Percentiles rank a stretch among this genome's conserved stretches.
Evolutionary conservation across 169 alveolate species (phyloP).

Genomic region (Plasmodium chabaudi): DNA sequence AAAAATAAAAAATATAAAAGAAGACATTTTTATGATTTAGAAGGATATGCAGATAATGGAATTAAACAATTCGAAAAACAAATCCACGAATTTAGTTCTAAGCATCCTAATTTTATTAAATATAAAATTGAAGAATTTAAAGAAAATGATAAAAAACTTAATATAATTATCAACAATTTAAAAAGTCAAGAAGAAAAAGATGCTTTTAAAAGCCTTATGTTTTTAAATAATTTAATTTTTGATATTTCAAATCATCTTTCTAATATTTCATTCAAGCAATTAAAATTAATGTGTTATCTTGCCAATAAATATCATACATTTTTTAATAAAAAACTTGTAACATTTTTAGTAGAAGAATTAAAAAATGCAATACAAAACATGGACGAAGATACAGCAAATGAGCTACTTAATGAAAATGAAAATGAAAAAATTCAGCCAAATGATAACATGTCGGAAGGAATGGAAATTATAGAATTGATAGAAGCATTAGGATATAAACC

Average conservation of each 20-base stretch:
- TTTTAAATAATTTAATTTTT: conserved; percentile 47
- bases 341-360: conserved; percentile 8
- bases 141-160: conserved; percentile 37
- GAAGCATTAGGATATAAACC: conserved; percentile 45
- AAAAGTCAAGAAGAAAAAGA: conserved; percentile 48
- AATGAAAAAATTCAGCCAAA: not conserved
- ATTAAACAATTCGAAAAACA: conserved; percentile 43
- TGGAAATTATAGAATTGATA: conserved; percentile 9
- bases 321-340: conserved; percentile 38
- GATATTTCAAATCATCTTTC: conserved; percentile 27
- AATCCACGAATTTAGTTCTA: conserved; percentile 13
- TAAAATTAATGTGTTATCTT: conserved; percentile 39
- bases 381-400: not conserved
- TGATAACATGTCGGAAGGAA: not conserved
- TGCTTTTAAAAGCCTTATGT: conserved; percentile 23
- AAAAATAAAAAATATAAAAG: conserved; percentile 60
- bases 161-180: conserved; percentile 38
- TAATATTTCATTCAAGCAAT: not conserved
- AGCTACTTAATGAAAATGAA: conserved; percentile 23
- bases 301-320: conserved; percentile 25
- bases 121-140: conserved; percentile 67
- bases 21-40: conserved; percentile 64
- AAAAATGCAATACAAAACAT: conserved; percentile 29
- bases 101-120: conserved; percentile 59
- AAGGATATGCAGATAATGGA: conserved; percentile 33